phyloP scores from a whole-genome alignment of 176 grass and related monocot species.

The Stipa capillata region DNA sequence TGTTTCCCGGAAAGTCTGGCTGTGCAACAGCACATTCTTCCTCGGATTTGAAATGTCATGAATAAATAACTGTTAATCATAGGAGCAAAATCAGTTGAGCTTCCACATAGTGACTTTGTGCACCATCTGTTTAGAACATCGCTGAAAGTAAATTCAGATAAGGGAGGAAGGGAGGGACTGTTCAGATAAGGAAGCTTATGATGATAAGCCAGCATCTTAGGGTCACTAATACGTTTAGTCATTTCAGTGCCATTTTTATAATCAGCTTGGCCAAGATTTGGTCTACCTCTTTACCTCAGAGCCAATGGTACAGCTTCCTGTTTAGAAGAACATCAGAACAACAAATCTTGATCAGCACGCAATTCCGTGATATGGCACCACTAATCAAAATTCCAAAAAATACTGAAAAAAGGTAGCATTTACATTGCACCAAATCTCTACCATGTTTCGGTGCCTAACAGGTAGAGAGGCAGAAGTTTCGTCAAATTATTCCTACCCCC shows the following conservation, averaged over 20 bases:
- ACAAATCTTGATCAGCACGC: constrained; percentile 29
- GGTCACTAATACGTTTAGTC: constrained; percentile 36
- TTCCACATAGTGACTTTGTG: not conserved
- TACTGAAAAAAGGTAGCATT: constrained; percentile 1
- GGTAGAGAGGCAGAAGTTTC: constrained; percentile 18
- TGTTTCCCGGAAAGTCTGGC: constrained; percentile 8
- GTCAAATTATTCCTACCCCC: constrained; percentile 4
- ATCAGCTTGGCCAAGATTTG: constrained; percentile 21
- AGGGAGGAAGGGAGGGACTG: not conserved
- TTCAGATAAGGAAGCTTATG: constrained; percentile 20
- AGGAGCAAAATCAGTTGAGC: not conserved
- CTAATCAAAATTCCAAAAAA: constrained; percentile 19
- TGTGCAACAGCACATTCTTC: constrained; percentile 6
- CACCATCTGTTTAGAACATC: not conserved
- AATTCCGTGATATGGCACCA: not conserved
- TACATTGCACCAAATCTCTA: constrained; percentile 4
- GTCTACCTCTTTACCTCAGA: not conserved
- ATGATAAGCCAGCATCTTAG: constrained; percentile 39
- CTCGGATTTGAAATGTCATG: constrained; percentile 3
- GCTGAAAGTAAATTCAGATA: constrained; percentile 17
- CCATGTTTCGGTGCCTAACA: constrained; percentile 37
- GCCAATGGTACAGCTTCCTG: constrained; percentile 3
- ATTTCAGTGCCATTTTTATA: constrained; percentile 35
- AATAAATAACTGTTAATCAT: constrained; percentile 1
- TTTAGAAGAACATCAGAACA: constrained; percentile 15